Base-by-base conservation (phyloP, 805 yeast species). In the Yamadazyma tumulicola region DNA sequence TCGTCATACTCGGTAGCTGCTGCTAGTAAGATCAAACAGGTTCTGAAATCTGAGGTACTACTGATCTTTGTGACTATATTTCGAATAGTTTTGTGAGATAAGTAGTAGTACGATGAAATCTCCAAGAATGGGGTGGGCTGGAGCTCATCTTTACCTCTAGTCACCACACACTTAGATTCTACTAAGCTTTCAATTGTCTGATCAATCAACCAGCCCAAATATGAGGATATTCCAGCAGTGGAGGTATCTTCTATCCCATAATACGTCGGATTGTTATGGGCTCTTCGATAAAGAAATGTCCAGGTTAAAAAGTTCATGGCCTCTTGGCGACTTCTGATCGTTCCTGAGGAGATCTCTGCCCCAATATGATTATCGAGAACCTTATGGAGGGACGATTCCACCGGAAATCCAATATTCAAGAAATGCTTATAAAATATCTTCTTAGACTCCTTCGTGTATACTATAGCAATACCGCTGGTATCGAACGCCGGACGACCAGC, bases 101-200 rank as follows among this genome's bases (percentile, higher is more conserved):
- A 69, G 64, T 93, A 93, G 59, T 93, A 93, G 61, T 84, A 93
- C 2, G 97, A 87, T 1, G 96, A 75, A 26, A 93, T 85, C 42
- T 79, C 75, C 60, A 93, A 69, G 54, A 79, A 88, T 13, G 95
- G 86, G 0, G 97, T 88, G 6, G 96, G 73, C 21, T 79, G 49
- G 17, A 65, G 59, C 32, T 66, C 69, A 30, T 72, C 72, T 24
- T 68, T 69, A 1, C 77, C 75, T 10, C 59, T 53, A 3, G 68
- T 34, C 4, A 59, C 48, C 6, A 88, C 73, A 69, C 97, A 89
- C 43, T 73, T 74, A 0, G 96, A 85, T 37, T 78, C 82, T 19
- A 64, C 67, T 43, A 93, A 71, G 45, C 80, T 81, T 1, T 69
- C 73, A 31, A 89, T 69, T 1, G 94, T 74, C 1, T 54, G 49